Percentiles rank a stretch among this genome's conserved stretches.
phyloP scores from a whole-genome alignment of 2,329 filamentous ascomycete species.

The Nectriaceae sp. region DNA sequence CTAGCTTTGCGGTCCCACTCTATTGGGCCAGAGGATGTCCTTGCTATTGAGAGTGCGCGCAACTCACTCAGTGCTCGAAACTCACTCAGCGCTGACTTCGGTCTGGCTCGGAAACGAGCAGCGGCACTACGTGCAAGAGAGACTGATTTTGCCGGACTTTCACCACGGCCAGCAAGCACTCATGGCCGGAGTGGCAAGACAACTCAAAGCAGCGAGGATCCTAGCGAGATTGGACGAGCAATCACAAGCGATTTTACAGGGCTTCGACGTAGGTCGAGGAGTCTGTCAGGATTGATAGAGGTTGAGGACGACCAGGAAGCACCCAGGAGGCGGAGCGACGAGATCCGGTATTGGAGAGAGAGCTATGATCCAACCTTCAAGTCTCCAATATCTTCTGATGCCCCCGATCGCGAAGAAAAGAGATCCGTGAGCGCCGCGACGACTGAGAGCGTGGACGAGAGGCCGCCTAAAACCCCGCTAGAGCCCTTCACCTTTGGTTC shows the following conservation, averaged over 20 bases:
- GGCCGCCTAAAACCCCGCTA: slow-evolving; percentile 40
- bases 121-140: slow-evolving; percentile 32
- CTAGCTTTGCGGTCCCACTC: slow-evolving; percentile 64
- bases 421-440: slow-evolving; percentile 32
- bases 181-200: slow-evolving; percentile 51
- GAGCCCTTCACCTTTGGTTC: slow-evolving; percentile 59
- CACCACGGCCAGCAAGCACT: slow-evolving; percentile 62
- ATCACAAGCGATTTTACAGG: slow-evolving; percentile 57
- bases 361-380: slow-evolving; percentile 56
- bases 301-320: slow-evolving; percentile 35
- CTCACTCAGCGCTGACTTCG: slow-evolving; percentile 51
- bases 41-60: slow-evolving; percentile 54
- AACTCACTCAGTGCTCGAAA: slow-evolving; percentile 55
- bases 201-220: slow-evolving; percentile 42
- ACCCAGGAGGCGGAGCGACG: slow-evolving; percentile 58
- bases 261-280: slow-evolving; percentile 58
- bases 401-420: slow-evolving; percentile 39
- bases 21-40: slow-evolving; percentile 56
- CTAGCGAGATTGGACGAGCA: slow-evolving; percentile 61
- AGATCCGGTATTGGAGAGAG: slow-evolving; percentile 65
- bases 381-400: slow-evolving; percentile 53
- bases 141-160: slow-evolving; percentile 54
- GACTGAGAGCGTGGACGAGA: slow-evolving; percentile 32
- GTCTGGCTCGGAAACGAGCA: slow-evolving; percentile 35
- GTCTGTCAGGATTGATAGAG: slow-evolving; percentile 56